Evolutionary conservation across 1,284 basidiomycete species (phyloP), one percentile per base, ranked within the genome.

Genomic region (Cutaneotrichosporon cavernicola): DNA sequence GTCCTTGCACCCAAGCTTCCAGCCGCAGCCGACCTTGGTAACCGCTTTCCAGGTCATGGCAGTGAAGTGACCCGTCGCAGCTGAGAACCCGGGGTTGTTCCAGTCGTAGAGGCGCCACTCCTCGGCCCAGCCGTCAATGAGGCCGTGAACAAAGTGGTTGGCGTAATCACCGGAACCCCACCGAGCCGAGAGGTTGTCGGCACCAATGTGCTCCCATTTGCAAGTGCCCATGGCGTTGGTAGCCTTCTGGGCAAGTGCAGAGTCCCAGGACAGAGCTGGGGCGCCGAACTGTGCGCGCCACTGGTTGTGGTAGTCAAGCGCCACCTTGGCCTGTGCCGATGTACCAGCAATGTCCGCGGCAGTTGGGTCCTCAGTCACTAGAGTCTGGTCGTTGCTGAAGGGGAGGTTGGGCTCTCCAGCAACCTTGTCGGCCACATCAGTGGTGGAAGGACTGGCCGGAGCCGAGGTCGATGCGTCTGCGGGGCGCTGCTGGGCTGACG

Each of bases 351-450:
- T 52, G 55, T 72, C 73, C 32, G 69, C 71, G 9, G 58, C 68
- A 50, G 72, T 68, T 47, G 55, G 53, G 43, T 86, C 85, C 61
- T 86, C 84, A 9, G 63, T 58, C 1, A 21, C 40, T 30, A 49
- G 3, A 26, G 50, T 49, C 4, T 84, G 74, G 16, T 83, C 82
- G 64, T 86, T 86, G n/a, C 85, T 81, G 36, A 53, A 52, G 22
- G 59, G 31, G 47, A 22, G 21, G n/a, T 40, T 49, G 46, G 31
- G 69, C 68, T 86, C 71, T 67, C 46, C 46, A 5, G 40, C 38
- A 21, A n/a, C n/a, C 16, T 22, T 43, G 36, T 30, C 1, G 16
- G 18, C 26, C 11, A 16, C 21, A 22, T 22, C 22, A 36, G 36
- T 56, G 21, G 21, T 43, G 36, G 8, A n/a, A 26, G 36, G 11